These are phyloP conservation scores for Colletotrichum echinochloae DNA, from an alignment of 2,329 filamentous ascomycete species.

Conservation along the genomic window DNA sequence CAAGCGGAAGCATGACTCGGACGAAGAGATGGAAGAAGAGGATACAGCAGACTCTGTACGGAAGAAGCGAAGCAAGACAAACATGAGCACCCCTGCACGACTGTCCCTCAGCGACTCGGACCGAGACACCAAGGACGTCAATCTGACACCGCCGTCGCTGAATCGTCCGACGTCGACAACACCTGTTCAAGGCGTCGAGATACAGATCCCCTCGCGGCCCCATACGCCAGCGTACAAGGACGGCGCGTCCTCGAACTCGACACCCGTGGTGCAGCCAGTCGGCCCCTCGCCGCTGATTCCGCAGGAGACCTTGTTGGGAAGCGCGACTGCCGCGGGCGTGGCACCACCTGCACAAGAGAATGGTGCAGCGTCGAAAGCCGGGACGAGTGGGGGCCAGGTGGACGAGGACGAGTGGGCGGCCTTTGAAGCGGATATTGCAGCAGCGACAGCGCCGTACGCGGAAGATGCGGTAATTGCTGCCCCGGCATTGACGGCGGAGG, in stretches of 20 bases:
- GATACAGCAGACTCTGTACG: conserved; percentile 52
- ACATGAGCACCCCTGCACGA: conserved; percentile 44
- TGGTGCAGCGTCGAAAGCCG: conserved; percentile 40
- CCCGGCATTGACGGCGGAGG: conserved; percentile 73
- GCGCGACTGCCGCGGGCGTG: conserved; percentile 22
- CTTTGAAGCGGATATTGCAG: conserved; percentile 84
- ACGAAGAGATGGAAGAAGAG: conserved; percentile 49
- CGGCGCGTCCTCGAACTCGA: conserved; percentile 55
- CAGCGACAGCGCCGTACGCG: conserved; percentile 51
- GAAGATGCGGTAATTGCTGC: conserved; percentile 74
- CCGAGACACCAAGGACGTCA: conserved; percentile 40
- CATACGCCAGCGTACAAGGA: conserved; percentile 66
- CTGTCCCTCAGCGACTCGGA: conserved; percentile 43
- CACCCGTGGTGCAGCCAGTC: conserved; percentile 46
- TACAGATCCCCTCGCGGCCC: conserved; percentile 73
- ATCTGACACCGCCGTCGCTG: conserved; percentile 56
- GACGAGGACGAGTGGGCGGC: conserved; percentile 89
- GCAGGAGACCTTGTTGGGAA: conserved; percentile 42
- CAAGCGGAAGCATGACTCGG: conserved; percentile 47
- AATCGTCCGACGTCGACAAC: conserved; percentile 63
- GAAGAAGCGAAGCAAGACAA: conserved; percentile 61
- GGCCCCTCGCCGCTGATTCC: conserved; percentile 55
- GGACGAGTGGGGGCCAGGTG: conserved; percentile 45
- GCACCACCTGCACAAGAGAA: conserved; percentile 33
- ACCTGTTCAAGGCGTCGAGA: conserved; percentile 67